Evolutionary conservation across 441 rosid genomes (phyloP).

Genomic region (Gossypium schwendimanii): DNA sequence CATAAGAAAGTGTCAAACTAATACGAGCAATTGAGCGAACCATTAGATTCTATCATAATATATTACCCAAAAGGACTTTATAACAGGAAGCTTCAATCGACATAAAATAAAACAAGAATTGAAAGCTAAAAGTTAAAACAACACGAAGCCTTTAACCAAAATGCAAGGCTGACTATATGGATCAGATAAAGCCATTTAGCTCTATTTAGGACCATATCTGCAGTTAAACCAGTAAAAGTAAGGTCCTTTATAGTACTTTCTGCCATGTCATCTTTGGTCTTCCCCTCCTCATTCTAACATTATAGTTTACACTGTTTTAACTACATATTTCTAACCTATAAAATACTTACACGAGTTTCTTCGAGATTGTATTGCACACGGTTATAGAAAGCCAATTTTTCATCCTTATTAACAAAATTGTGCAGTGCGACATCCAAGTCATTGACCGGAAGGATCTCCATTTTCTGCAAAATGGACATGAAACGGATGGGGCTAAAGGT

Average conservation of each 20-base stretch:
- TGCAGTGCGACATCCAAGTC: conserved; percentile 86
- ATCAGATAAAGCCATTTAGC: not conserved
- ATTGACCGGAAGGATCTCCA: conserved; percentile 96
- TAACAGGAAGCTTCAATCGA: not conserved
- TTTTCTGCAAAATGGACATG: conserved; percentile 57
- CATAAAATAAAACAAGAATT: not conserved
- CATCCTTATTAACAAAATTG: conserved; percentile 85
- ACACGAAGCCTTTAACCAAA: not conserved
- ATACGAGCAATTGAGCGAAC: conserved; percentile 1
- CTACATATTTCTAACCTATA: not conserved
- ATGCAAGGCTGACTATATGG: not conserved
- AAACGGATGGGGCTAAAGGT: not conserved
- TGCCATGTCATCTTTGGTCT: not conserved
- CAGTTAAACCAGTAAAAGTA: not conserved
- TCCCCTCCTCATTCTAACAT: not conserved
- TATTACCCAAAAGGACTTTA: not conserved
- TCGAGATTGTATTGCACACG: conserved; percentile 78
- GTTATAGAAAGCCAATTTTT: conserved; percentile 78
- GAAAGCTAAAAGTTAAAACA: not conserved
- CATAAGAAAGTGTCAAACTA: not conserved
- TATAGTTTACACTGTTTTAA: not conserved
- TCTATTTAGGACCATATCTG: not conserved
- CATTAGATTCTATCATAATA: not conserved
- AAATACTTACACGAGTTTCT: conserved; percentile 82
- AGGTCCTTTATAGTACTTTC: not conserved